Conservation (phyloP, 139 green algal species). For the Pleodorina starrii region DNA sequence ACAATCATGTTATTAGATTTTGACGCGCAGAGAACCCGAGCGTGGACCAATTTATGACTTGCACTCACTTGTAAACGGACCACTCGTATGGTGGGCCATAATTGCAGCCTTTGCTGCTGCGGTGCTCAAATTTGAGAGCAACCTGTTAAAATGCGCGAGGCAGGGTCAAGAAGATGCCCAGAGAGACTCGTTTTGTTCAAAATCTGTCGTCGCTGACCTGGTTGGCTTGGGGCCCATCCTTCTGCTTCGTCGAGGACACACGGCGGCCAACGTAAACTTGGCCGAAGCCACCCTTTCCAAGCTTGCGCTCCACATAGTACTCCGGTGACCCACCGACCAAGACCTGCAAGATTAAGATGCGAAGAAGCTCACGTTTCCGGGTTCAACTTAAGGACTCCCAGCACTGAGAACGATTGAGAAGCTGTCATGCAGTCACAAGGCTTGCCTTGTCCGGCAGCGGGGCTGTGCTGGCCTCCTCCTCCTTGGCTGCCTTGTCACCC, state of each 20-base stretch:
- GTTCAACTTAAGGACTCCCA: too few relatives aligned
- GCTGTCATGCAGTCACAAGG: too few relatives aligned
- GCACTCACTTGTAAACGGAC: constrained; percentile 94
- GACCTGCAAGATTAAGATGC: constrained; percentile 76
- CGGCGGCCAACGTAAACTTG: constrained; percentile 92
- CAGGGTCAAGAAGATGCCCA: neutral
- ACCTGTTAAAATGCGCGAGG: constrained; percentile 72
- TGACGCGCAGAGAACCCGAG: neutral
- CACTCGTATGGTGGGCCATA: constrained; percentile 99
- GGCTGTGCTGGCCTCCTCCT: constrained; percentile 75
- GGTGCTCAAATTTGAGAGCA: constrained; percentile 98
- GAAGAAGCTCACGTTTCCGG: neutral
- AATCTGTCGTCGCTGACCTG: constrained; percentile 63
- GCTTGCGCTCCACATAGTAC: constrained; percentile 92
- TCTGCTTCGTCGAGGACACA: constrained; percentile 73
- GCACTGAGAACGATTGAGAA: too few relatives aligned
- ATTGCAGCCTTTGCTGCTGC: constrained; percentile 97
- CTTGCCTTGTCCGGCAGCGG: constrained; percentile 79
- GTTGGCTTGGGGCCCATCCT: constrained; percentile 86
- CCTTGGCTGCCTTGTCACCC: constrained; percentile 55
- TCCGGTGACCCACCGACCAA: constrained; percentile 87
- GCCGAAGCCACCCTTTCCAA: constrained; percentile 96
- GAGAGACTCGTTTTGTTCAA: neutral
- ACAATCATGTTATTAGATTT: neutral
- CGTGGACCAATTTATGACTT: neutral